A percentile compares a stretch with the other conserved stretches of the same genome.
Evolutionary conservation across 2,329 filamentous ascomycete genomes (phyloP).

Genomic region (Alternaria atra): DNA sequence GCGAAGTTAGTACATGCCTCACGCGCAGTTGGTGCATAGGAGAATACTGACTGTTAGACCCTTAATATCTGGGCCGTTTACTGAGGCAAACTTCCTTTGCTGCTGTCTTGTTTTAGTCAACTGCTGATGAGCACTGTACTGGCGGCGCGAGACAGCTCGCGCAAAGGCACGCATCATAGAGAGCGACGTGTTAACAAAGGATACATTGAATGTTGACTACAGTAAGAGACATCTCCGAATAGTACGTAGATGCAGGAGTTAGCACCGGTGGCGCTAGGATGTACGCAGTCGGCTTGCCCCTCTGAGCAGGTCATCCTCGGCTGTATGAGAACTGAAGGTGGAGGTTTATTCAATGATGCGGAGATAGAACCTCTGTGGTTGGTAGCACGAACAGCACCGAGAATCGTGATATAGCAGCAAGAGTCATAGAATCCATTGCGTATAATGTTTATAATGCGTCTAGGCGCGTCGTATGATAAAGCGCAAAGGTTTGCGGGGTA

Average conservation of each 20-base stretch:
- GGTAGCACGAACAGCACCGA: neutral
- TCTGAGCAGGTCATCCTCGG: neutral
- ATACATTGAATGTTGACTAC: neutral
- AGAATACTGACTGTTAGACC: slow-evolving; percentile 20
- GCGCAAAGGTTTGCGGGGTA: neutral
- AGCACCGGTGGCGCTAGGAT: neutral
- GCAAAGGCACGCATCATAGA: slow-evolving; percentile 36
- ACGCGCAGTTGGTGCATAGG: no score
- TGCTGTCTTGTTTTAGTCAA: slow-evolving; percentile 11
- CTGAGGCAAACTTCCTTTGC: slow-evolving; percentile 28
- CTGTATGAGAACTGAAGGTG: neutral
- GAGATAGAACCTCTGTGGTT: neutral
- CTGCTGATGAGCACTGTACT: slow-evolving; percentile 18
- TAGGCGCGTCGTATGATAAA: neutral
- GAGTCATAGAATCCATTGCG: neutral
- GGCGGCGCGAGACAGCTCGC: slow-evolving; percentile 31
- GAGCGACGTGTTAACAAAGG: neutral
- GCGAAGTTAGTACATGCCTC: neutral
- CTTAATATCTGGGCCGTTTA: slow-evolving; percentile 24
- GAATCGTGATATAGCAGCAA: no score
- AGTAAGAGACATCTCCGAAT: neutral
- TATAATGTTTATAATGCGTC: neutral
- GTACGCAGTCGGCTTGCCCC: neutral
- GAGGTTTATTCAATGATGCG: neutral
- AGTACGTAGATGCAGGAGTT: neutral